Evolutionary conservation across 2,329 filamentous ascomycete species (phyloP).

Genomic region (Curvularia eragrostidis): DNA sequence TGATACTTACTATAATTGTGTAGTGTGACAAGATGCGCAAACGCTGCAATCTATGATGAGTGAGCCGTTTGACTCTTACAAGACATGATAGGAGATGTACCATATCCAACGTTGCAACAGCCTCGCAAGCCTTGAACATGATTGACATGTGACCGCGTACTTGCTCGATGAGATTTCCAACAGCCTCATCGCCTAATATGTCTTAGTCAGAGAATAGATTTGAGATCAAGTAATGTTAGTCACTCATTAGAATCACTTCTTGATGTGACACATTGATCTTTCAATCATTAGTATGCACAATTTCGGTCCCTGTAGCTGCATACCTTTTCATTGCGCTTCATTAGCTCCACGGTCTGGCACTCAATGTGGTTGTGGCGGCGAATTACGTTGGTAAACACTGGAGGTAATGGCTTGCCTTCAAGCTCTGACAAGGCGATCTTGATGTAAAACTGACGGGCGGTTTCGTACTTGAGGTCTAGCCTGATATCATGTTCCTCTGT

Average conservation of each 20-base stretch:
- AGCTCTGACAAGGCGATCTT: conserved; percentile 69
- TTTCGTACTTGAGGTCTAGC: conserved; percentile 77
- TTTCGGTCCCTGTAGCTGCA: background rate
- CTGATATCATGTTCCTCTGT: conserved; percentile 61
- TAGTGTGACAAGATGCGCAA: conserved; percentile 69
- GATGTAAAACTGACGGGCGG: conserved; percentile 79
- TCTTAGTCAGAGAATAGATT: conserved; percentile 6
- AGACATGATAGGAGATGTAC: conserved; percentile 48
- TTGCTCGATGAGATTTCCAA: conserved; percentile 74
- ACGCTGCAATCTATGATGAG: conserved; percentile 35
- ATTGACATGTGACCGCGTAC: conserved; percentile 74
- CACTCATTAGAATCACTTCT: conserved; percentile 80
- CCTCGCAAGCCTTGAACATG: conserved; percentile 85
- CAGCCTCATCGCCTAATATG: conserved; percentile 65
- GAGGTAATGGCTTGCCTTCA: conserved; percentile 65
- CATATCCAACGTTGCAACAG: conserved; percentile 88
- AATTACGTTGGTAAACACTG: conserved; percentile 78
- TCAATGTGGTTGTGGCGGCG: conserved; percentile 78
- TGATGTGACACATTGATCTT: conserved; percentile 79
- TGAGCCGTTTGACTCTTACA: conserved; percentile 11
- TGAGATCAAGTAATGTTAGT: background rate
- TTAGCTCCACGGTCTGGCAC: conserved; percentile 83
- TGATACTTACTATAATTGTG: conserved; percentile 61
- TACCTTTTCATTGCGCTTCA: conserved; percentile 72
- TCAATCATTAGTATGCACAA: conserved; percentile 38